phyloP scores from a whole-genome alignment of 352 stramenopile genomes.

The Blastocystis sp. region DNA sequence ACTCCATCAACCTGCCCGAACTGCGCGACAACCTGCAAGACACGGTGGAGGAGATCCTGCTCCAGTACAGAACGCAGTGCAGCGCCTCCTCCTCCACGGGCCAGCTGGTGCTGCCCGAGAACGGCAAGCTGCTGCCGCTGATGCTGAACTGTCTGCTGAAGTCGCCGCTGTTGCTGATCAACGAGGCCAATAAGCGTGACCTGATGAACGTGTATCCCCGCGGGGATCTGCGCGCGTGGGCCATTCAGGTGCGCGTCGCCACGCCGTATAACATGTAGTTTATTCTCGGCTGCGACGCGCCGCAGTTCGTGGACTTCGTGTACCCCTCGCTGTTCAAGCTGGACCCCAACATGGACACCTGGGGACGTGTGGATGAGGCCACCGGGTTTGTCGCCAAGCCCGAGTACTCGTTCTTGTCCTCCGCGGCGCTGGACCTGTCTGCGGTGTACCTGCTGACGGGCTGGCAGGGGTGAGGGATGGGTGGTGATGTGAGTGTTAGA shows the following conservation, averaged over 20 bases:
- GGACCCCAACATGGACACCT: constrained; percentile 5
- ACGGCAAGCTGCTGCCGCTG: constrained; percentile 55
- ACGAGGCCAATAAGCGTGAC: neutral
- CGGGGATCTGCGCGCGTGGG: constrained; percentile 66
- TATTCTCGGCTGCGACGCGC: neutral
- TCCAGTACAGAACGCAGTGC: constrained; percentile 38
- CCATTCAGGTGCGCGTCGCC: constrained; percentile 4
- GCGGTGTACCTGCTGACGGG: constrained; percentile 31
- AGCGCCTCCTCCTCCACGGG: constrained; percentile 37
- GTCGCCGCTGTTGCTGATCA: constrained; percentile 33
- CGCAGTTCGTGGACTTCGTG: constrained; percentile 38
- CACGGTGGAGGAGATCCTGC: constrained; percentile 32
- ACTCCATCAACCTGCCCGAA: constrained; percentile 5
- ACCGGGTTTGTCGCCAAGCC: constrained; percentile 54
- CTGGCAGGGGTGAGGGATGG: constrained; percentile 12
- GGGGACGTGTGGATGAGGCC: constrained; percentile 7
- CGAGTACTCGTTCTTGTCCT: constrained; percentile 31
- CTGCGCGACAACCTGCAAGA: constrained; percentile 19
- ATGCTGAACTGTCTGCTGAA: constrained; percentile 56
- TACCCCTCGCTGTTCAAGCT: constrained; percentile 64
- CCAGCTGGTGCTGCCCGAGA: constrained; percentile 66
- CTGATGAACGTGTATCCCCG: constrained; percentile 9
- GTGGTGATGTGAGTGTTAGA: neutral
- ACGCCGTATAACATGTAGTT: constrained; percentile 23
- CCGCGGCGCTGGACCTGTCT: constrained; percentile 15